Conservation (phyloP, 2,329 filamentous ascomycete species). For the Hypoxylon sp. region DNA sequence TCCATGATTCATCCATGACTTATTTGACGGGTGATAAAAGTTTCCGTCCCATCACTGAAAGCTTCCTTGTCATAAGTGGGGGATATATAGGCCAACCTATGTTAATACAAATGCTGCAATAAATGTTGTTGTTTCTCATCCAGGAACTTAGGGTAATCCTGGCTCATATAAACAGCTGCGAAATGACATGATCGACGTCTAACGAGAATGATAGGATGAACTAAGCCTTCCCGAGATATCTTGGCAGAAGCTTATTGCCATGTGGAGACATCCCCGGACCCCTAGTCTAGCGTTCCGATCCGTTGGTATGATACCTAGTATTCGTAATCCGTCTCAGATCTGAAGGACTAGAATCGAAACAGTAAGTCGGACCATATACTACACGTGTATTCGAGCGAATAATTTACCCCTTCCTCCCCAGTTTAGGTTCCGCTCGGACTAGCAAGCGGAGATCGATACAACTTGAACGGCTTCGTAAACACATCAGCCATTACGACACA, state of each 20-base stretch:
- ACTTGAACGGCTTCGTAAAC: background rate
- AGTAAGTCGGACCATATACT: background rate
- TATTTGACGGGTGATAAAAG: background rate
- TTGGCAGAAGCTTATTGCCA: constrained; percentile 15
- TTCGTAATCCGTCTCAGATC: constrained; percentile 8
- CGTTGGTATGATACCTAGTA: constrained; percentile 16
- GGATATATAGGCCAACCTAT: background rate
- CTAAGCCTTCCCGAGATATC: constrained; percentile 12
- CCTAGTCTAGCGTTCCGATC: constrained; percentile 30
- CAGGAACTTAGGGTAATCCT: background rate
- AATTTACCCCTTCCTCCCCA: background rate
- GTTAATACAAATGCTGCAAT: background rate
- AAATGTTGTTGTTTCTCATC: background rate
- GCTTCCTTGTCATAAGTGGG: background rate
- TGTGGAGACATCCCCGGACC: constrained; percentile 24
- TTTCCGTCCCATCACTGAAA: background rate
- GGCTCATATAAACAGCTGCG: background rate
- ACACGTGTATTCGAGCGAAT: background rate
- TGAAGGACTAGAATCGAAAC: constrained; percentile 6
- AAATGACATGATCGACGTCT: background rate
- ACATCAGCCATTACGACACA: background rate
- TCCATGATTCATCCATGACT: background rate
- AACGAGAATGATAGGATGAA: background rate
- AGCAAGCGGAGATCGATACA: background rate
- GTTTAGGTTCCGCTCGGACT: background rate